Evolutionary conservation across 2,329 filamentous ascomycete genomes (phyloP).

Genomic region (Blastomyces parvus): DNA sequence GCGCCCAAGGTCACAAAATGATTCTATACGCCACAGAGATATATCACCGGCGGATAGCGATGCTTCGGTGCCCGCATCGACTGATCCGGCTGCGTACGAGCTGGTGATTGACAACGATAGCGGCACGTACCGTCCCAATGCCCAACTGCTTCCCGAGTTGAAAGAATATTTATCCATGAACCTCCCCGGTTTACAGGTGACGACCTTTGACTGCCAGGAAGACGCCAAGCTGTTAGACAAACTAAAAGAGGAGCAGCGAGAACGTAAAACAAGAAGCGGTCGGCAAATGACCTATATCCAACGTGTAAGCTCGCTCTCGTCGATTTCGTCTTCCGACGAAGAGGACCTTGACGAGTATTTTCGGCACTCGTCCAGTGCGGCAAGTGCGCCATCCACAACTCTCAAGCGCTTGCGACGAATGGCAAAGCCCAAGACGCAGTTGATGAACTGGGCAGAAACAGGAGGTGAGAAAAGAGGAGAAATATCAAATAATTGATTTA

Average conservation of each 20-base stretch:
- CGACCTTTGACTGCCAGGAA: slow-evolving; percentile 60
- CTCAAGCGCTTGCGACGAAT: not conserved
- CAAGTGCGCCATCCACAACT: not conserved
- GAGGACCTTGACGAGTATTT: slow-evolving; percentile 24
- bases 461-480: not conserved
- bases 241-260: slow-evolving; percentile 67
- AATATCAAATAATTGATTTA: not conserved
- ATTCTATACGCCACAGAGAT: slow-evolving; percentile 36
- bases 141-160: slow-evolving; percentile 61
- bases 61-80: slow-evolving; percentile 35
- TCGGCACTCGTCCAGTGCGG: not conserved
- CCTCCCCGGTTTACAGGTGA: slow-evolving; percentile 66
- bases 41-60: slow-evolving; percentile 30
- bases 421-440: not conserved
- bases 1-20: slow-evolving; percentile 35
- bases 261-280: slow-evolving; percentile 58
- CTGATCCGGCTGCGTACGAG: slow-evolving; percentile 58
- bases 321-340: slow-evolving; percentile 47
- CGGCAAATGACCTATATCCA: slow-evolving; percentile 47
- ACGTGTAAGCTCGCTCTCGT: slow-evolving; percentile 34
- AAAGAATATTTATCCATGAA: slow-evolving; percentile 61
- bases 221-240: slow-evolving; percentile 63
- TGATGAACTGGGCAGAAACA: slow-evolving; percentile 3
- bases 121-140: slow-evolving; percentile 84
- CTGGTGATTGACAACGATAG: slow-evolving; percentile 92